phyloP scores from a whole-genome alignment of 768 basidiomycete species.

The Crucibulum laeve region DNA sequence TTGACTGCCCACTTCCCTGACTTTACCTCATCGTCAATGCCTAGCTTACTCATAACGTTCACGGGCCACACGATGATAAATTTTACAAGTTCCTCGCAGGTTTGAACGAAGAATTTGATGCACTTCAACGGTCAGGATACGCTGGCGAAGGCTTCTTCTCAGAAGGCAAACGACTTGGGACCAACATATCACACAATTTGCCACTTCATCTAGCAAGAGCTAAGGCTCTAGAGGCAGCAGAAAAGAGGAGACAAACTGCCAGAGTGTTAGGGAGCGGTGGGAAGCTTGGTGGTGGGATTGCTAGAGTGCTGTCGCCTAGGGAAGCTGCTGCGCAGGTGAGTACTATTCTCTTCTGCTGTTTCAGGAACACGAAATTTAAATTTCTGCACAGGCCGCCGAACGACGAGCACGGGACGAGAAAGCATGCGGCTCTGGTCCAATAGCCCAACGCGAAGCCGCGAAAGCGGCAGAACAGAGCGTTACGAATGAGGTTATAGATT shows the following conservation, averaged over 20 bases:
- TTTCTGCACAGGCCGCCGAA: constrained; percentile 88
- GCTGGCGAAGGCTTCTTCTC: constrained; percentile 89
- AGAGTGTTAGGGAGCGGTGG: constrained; percentile 48
- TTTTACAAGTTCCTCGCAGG: constrained; percentile 72
- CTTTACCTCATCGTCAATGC: constrained; percentile 2
- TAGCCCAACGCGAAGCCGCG: constrained; percentile 56
- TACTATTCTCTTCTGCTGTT: constrained; percentile 8
- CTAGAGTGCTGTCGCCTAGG: constrained; percentile 48
- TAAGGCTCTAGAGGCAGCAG: constrained; percentile 77
- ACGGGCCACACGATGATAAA: constrained; percentile 85
- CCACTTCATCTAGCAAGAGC: constrained; percentile 59
- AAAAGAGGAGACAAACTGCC: constrained; percentile 54
- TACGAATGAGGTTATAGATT: constrained; percentile 54
- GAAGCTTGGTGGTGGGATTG: constrained; percentile 53
- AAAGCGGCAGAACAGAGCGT: constrained; percentile 69
- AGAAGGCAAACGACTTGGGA: constrained; percentile 68
- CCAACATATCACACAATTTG: constrained; percentile 60
- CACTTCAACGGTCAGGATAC: constrained; percentile 75
- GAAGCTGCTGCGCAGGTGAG: constrained; percentile 72
- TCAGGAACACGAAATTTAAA: background rate
- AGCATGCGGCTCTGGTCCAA: constrained; percentile 60
- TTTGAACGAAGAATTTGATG: constrained; percentile 84
- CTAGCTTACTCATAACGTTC: constrained; percentile 85
- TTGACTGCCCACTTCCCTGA: background rate
- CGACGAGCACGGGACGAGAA: constrained; percentile 70